Evolutionary conservation across 2,329 filamentous ascomycete genomes (phyloP), one percentile per base, ranked within the genome.

Genomic region (Clarireedia paspali): DNA sequence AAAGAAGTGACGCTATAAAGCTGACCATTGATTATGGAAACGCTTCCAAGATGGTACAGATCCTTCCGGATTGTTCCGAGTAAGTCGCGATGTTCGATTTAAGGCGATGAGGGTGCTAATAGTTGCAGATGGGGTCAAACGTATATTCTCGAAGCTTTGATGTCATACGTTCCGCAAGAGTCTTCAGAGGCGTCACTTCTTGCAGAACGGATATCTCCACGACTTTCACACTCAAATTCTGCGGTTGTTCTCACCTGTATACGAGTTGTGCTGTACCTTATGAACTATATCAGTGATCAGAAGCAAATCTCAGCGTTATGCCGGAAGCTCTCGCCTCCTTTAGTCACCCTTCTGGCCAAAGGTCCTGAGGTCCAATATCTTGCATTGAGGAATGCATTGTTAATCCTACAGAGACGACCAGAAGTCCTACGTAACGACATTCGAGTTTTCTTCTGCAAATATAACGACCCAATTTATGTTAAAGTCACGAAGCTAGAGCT

Each of bases 361-460:
- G 92, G 92, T 0, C 90, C 94, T 0, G 94, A 99, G 70, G 94
- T 99, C n/a, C 94, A 99, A 70, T 99, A 99, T 68, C 80, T 99
- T 6, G 94, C 94, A 0, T 79, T 99, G 17, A 81, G 94, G 60
- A 99, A 99, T 69, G 94, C 94, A 0, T 79, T 99, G 2, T 78
- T 99, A 14, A 99, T 99, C 63, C 76, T 99, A 52, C 94, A 99
- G 71, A 81, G 92, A 65, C 81, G 92, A 55, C 94, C 94, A 0
- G 94, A 97, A 67, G 92, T 99, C 7, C 74, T 99, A 53, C 84
- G 91, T 61, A 97, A 96, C 72, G 94, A 99, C 71, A 97, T 99
- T 60, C 84, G 94, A 47, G 94, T 99, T 34, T 99, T 99, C 75
- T 99, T 99, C 74, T 99, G 94, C 83, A 99, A 99, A 78, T 99